Base-by-base conservation (phyloP, 495 filamentous ascomycete genomes). In the Penicillium diatomitis region DNA sequence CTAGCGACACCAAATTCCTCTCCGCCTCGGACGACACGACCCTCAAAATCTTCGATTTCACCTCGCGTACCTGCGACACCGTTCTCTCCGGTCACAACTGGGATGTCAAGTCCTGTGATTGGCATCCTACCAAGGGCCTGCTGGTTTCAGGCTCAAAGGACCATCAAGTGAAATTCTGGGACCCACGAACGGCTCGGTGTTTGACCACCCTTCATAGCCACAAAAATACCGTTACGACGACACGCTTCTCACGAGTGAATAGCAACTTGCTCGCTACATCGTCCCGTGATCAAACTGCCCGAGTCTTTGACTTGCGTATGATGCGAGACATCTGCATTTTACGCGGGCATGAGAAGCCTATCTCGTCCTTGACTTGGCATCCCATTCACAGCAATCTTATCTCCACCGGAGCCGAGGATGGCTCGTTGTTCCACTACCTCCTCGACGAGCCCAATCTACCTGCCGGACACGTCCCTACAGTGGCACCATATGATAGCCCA, bases 81-180 rank as follows among this genome's bases (percentile, higher is more conserved):
- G 83, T 84, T 0, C 67, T 98, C 5, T 81, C 82, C 31, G 92
- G 91, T 10, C 92, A 98, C 62, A 85, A 88, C 46, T 98, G 92
- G 92, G 92, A 98, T 62, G 88, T 87, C 9, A 96, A 96, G 62
- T 85, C 82, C 29, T 90, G 90, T 41, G 92, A 98, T 62, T 98
- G 92, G 92, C 92, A 98, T 70, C 91, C 92, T 5, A 89, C 84
- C 1, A 97, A 95, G 69, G 92, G 92, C 1, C 67, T 98, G 7
- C 76, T 98, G 38, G 92, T 96, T 34, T 97, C 92, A 3, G 92
- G 92, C 28, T 96, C 91, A 5, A 98, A 98, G 66, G 92, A 98
- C 58, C 91, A 96, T 68, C 73, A 90, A 38, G 89, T 98, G 55
- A 97, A 97, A 61, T 81, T 98, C 44, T 98, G 92, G 92, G 92